Percentiles rank a stretch among this genome's conserved stretches.
These are phyloP conservation scores for Cudoniella acicularis DNA, from an alignment of 495 filamentous ascomycete genomes.

Conservation along the genomic window DNA sequence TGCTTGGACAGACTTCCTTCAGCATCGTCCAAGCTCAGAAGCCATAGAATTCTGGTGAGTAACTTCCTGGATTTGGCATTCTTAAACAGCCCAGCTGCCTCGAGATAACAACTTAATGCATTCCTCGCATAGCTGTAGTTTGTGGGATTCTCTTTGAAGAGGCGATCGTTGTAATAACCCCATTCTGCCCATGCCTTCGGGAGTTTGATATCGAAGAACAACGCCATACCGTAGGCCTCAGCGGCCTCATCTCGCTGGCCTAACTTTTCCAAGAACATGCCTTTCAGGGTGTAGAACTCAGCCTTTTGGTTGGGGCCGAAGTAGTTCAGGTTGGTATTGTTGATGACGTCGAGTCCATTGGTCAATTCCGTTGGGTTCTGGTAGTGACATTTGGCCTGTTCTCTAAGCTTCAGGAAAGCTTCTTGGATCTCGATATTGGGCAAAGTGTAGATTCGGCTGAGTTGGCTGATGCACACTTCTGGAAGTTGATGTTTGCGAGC, in stretches of 20 bases:
- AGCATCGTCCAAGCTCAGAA: conserved; percentile 88
- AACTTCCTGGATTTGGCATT: conserved; percentile 94
- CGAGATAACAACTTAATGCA: conserved; percentile 92
- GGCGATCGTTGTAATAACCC: conserved; percentile 94
- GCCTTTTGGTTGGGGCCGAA: conserved; percentile 95
- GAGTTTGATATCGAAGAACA: conserved; percentile 91
- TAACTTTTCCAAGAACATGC: conserved; percentile 97
- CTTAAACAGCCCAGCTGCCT: conserved; percentile 94
- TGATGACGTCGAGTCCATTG: conserved; percentile 94
- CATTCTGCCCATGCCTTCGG: conserved; percentile 99
- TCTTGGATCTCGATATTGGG: conserved; percentile 99
- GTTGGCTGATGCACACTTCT: conserved; percentile 93
- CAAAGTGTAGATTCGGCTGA: conserved; percentile 95
- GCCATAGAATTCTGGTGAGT: conserved; percentile 92
- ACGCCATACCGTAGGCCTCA: conserved; percentile 86
- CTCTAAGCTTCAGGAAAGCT: conserved; percentile 92
- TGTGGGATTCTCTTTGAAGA: conserved; percentile 83
- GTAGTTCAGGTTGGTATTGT: conserved; percentile 98
- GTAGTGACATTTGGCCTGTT: conserved; percentile 98
- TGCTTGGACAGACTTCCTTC: conserved; percentile 73
- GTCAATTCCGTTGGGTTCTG: conserved; percentile 89
- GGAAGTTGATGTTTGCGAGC: conserved; percentile 95
- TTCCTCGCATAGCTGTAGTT: conserved; percentile 80
- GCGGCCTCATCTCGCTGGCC: conserved; percentile 85
- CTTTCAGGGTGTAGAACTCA: conserved; percentile 98